These are phyloP conservation scores for Durotheca rogersii DNA, from an alignment of 495 filamentous ascomycete species.

Conservation along the genomic window DNA sequence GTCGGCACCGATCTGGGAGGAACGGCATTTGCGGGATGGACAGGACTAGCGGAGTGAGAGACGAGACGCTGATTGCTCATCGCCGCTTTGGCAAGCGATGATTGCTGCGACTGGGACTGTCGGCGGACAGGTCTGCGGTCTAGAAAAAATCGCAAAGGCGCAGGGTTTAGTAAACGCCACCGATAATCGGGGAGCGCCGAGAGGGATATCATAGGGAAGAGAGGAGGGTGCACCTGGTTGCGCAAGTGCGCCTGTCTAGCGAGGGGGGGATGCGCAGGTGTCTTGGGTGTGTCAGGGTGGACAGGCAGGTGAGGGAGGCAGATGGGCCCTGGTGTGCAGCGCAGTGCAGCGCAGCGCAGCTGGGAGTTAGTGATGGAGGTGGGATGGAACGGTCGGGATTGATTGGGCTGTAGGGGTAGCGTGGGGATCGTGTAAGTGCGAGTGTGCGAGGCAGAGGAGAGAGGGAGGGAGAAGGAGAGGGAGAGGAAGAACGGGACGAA, in stretches of 20 bases:
- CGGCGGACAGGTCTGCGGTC: constrained; percentile 33
- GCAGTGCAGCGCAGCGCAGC: too few species aligned
- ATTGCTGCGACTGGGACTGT: constrained; percentile 44
- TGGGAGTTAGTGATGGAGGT: too few species aligned
- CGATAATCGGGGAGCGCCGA: constrained; percentile 24
- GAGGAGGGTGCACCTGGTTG: constrained; percentile 8
- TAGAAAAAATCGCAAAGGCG: constrained; percentile 6
- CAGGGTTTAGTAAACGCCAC: constrained; percentile 15
- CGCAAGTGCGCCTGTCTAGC: not conserved
- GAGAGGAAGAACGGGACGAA: too few species aligned
- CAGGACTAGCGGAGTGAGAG: constrained; percentile 38
- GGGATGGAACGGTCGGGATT: too few species aligned
- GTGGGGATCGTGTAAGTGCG: too few species aligned
- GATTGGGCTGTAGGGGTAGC: too few species aligned
- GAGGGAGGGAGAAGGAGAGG: too few species aligned
- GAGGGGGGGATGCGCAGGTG: not conserved
- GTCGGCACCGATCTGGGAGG: constrained; percentile 28
- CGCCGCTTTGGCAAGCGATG: constrained; percentile 50
- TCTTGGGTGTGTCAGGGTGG: not conserved
- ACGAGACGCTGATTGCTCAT: constrained; percentile 48
- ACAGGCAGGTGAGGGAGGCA: not conserved
- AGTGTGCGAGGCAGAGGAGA: too few species aligned
- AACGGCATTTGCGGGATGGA: constrained; percentile 19
- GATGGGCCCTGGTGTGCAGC: too few species aligned
- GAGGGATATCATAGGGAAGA: not conserved